phyloP scores from a whole-genome alignment of 2,329 filamentous ascomycete genomes.

The Fusarium tjaetaba region DNA sequence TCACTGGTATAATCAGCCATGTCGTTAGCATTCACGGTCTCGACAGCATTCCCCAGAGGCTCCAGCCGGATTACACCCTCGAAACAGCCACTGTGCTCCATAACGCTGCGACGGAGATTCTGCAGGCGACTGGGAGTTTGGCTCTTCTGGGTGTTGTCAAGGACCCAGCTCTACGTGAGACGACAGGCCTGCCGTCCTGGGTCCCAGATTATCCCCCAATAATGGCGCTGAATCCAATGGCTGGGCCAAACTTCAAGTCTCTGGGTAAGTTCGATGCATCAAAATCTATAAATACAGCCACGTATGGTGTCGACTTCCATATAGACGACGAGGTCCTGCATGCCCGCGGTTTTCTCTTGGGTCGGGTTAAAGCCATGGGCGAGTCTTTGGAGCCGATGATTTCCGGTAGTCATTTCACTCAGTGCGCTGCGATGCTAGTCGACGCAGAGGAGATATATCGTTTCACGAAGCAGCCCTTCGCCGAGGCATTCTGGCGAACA shows the following conservation, averaged over 20 bases:
- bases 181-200: background rate
- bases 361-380: background rate
- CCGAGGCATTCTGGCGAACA: constrained; percentile 1
- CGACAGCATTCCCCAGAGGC: background rate
- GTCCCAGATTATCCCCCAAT: background rate
- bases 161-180: background rate
- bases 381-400: background rate
- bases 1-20: background rate
- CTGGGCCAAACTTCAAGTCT: background rate
- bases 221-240: background rate
- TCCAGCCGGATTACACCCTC: background rate
- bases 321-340: background rate
- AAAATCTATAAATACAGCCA: background rate
- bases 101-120: background rate
- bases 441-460: background rate
- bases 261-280: background rate
- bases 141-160: background rate
- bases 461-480: background rate
- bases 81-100: background rate
- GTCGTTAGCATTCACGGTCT: background rate
- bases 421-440: background rate
- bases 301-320: background rate
- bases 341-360: background rate
- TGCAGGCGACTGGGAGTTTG: background rate
- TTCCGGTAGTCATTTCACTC: fast-evolving